Conservation (phyloP, 495 filamentous ascomycete species). For the Hypoxylon rickii region DNA sequence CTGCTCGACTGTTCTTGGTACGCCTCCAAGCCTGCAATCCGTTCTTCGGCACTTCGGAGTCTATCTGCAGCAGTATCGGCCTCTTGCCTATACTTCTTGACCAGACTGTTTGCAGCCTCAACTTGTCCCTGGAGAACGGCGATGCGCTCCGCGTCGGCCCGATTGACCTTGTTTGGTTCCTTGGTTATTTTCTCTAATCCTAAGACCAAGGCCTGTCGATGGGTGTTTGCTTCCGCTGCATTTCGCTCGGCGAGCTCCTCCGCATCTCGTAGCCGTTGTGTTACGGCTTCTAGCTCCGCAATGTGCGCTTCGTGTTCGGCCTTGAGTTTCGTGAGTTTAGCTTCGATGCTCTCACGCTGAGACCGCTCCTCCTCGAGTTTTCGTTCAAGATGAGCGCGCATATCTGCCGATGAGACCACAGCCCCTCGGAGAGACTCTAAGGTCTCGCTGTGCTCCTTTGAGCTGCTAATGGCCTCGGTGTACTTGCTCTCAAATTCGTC, state of each 20-base stretch:
- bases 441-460: conserved; percentile 72
- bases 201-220: conserved; percentile 79
- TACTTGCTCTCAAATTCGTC: conserved; percentile 75
- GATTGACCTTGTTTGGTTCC: conserved; percentile 54
- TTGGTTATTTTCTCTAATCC: conserved; percentile 76
- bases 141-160: conserved; percentile 74
- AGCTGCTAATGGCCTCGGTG: conserved; percentile 65
- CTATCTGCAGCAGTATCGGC: conserved; percentile 89
- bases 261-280: conserved; percentile 76
- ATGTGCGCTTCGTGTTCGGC: conserved; percentile 84
- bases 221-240: conserved; percentile 82
- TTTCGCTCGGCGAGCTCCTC: conserved; percentile 91
- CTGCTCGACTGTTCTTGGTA: conserved; percentile 96
- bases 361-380: conserved; percentile 84
- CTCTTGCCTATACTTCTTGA: conserved; percentile 83
- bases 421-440: conserved; percentile 78
- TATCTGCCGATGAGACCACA: conserved; percentile 75
- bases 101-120: conserved; percentile 73
- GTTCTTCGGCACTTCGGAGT: conserved; percentile 87
- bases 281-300: conserved; percentile 76
- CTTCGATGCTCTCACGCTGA: conserved; percentile 75
- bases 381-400: conserved; percentile 73
- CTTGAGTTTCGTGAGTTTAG: conserved; percentile 77
- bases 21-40: conserved; percentile 92
- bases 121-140: conserved; percentile 78